Evolutionary conservation across 1,139 yeast genomes (phyloP), one percentile per base, ranked within the genome.

Genomic region (Geotrichum candidum): DNA sequence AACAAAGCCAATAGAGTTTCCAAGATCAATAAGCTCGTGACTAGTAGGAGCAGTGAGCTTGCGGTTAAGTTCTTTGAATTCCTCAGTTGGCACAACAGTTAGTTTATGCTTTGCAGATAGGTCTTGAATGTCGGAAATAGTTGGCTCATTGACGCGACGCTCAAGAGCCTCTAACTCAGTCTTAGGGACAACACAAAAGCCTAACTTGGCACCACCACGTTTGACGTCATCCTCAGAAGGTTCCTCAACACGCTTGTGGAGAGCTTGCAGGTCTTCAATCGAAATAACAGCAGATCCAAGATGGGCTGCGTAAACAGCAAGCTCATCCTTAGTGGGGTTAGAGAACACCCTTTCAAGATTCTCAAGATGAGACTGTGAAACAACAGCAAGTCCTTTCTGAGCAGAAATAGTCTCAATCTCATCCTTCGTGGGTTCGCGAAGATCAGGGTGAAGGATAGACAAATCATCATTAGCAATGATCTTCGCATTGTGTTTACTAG

Each of bases 251-350:
- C 60, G 60, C 50, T 53, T 56, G 45, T 58, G 61, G 25, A 63
- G 60, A 9, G 60, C 46, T 45, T 55, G 55, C 11, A 63, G 56
- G 13, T 51, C 80, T 0, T 77, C 82, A 60, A 73, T 70, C 1
- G 86, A 77, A 23, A 86, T 66, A n/a, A 82, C 67, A 29, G 57
- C 48, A 63, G 84, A 69, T 56, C 80, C 78, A 62, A 82, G 77
- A 25, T 77, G 77, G 58, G 77, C 72, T 1, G 84, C 85, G 68
- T 79, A 82, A 11, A 74, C 71, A 65, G 81, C 81, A 27, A 83
- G 74, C 55, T 80, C 81, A 13, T 64, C 68, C 58, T 65, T 65
- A 6, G 67, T 64, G 1, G 72, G 72, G 35, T 56, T 61, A 27
- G 67, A 64, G 38, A 58, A 58, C 15, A 65, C 66, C 9, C 53